Base-by-base conservation (phyloP, 345 rosid species). In the Salix dunnii region DNA sequence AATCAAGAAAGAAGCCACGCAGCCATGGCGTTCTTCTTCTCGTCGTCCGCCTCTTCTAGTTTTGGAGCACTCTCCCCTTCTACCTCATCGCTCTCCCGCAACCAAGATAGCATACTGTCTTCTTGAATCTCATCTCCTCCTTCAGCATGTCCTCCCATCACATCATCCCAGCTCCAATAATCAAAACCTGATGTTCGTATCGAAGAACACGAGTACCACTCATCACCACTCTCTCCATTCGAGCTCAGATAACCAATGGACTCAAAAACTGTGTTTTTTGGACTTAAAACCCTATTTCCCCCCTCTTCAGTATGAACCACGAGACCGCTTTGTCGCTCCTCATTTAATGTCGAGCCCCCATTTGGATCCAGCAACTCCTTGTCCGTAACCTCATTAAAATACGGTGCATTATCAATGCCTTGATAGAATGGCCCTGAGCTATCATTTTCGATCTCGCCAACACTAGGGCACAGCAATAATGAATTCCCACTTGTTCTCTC, bases 1-100 rank as follows among this genome's bases (percentile, higher is more conserved):
- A 30, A 30, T 81, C 73, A 87, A 18, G 82, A 82, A 30, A 85
- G 80, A 68, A 85, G 83, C 90, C 86, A 80, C n/a, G 80, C 76
- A 51, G 84, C 82, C 62, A 86, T 67, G 4, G 81, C 86, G 67
- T 82, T 80, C 69, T 80, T 77, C 58, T 82, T 73, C n/a, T 83
- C 80, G 30, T 53, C 68, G 14, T 75, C 78, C 70, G 72, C 70
- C 33, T 79, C 79, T 36, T 78, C 81, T 55, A 71, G 68, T 14
- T 61, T 31, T 13, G 49, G 46, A 8, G n/a, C 36, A 35, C 36
- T 65, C 17, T 72, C 71, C 21, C 16, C 72, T 35, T 53, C 81
- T 6, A 74, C 84, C 21, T 53, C 17, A 33, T 78, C 85, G 48
- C 63, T 74, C 58, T 81, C 84, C 82, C 86, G 79, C n/a, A 63